Conservation (phyloP, 371 early-diverging fungal genomes). For the Mortierella sp. region DNA sequence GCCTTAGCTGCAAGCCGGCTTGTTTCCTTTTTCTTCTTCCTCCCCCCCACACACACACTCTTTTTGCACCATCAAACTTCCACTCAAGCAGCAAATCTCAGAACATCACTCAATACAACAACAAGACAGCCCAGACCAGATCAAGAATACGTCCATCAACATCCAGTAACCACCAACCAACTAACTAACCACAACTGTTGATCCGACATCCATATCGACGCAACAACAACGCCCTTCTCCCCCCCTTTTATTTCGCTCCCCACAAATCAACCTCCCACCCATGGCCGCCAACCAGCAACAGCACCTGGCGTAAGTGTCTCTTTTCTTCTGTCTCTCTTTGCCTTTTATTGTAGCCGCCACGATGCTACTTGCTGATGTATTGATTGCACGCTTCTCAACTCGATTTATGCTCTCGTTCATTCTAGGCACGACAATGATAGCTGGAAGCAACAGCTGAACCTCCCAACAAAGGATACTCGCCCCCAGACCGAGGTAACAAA, state of each 20-base stretch:
- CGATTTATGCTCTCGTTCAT: too few species aligned
- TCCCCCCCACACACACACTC: not conserved
- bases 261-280: not conserved
- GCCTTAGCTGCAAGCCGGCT: not conserved
- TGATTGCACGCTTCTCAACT: too few species aligned
- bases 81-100: not conserved
- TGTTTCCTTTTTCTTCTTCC: not conserved
- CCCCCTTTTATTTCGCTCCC: not conserved
- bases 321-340: not conserved
- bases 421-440: conserved; percentile 69
- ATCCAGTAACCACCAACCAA: not conserved
- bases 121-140: not conserved
- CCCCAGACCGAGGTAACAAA: conserved; percentile 85
- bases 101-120: not conserved
- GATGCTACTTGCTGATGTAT: not conserved
- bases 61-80: not conserved
- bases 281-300: conserved; percentile 44
- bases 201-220: not conserved
- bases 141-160: not conserved
- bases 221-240: not conserved
- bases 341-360: not conserved
- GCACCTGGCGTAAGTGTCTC: conserved; percentile 35
- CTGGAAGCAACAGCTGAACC: conserved; percentile 81
- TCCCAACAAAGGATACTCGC: conserved; percentile 86
- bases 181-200: not conserved